These are phyloP conservation scores for Clonostachys sp. DNA, from an alignment of 2,329 filamentous ascomycete species.

Conservation along the genomic window DNA sequence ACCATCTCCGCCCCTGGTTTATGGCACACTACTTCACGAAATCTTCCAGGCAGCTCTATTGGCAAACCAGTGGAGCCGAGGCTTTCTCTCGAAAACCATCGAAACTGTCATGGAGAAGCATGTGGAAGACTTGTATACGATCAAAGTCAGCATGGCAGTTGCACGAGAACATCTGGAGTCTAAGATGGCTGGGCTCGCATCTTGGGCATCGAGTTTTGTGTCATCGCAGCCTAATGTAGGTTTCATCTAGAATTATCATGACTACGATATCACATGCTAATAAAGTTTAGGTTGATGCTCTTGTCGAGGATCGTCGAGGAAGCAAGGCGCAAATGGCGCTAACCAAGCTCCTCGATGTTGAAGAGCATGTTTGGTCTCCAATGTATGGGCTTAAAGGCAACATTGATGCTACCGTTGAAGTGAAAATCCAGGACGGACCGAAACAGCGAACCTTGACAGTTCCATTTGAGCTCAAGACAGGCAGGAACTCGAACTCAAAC, in stretches of 20 bases:
- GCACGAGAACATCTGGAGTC: constrained; percentile 77
- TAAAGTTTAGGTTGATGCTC: constrained; percentile 52
- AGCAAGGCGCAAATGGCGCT: constrained; percentile 77
- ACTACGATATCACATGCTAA: constrained; percentile 16
- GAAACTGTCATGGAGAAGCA: constrained; percentile 68
- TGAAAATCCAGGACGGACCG: constrained; percentile 70
- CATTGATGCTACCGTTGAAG: constrained; percentile 93
- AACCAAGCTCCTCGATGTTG: constrained; percentile 90
- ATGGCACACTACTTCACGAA: constrained; percentile 91
- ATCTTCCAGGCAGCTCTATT: constrained; percentile 89
- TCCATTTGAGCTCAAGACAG: constrained; percentile 94
- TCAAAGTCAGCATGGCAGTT: constrained; percentile 68
- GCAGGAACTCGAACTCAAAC: constrained; percentile 73
- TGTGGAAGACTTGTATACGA: constrained; percentile 84
- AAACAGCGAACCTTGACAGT: constrained; percentile 69
- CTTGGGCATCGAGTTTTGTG: constrained; percentile 83
- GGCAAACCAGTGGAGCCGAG: constrained; percentile 73
- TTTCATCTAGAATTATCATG: constrained; percentile 1
- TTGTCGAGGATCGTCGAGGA: constrained; percentile 76
- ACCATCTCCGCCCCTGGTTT: constrained; percentile 75
- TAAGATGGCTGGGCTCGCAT: constrained; percentile 76
- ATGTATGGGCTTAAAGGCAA: constrained; percentile 97
- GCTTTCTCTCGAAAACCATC: constrained; percentile 63
- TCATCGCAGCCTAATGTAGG: constrained; percentile 62
- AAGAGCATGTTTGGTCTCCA: constrained; percentile 97